These are phyloP conservation scores for Hymenoscyphus linearis DNA, from an alignment of 2,329 filamentous ascomycete genomes.

Conservation along the genomic window DNA sequence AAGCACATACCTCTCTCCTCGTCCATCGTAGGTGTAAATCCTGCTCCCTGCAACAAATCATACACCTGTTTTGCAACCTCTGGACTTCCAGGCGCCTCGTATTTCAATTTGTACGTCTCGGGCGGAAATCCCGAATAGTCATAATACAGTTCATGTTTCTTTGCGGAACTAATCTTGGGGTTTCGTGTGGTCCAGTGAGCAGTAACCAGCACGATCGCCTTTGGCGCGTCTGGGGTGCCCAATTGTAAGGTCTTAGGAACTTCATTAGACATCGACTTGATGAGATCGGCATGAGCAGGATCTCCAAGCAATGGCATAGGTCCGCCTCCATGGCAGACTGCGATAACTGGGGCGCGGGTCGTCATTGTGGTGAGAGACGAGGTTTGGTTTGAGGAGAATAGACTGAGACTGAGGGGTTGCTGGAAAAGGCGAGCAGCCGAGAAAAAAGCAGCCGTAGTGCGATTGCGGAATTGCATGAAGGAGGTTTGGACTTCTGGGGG, in stretches of 20 bases:
- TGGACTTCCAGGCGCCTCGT: conserved; percentile 51
- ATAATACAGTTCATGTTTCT: conserved; percentile 45
- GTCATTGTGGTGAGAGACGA: conserved; percentile 6
- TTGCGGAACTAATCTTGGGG: conserved; percentile 47
- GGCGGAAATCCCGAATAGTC: conserved; percentile 56
- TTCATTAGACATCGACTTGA: conserved; percentile 45
- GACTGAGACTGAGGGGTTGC: conserved; percentile 1
- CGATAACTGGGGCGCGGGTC: conserved; percentile 19
- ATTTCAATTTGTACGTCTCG: conserved; percentile 50
- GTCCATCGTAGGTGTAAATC: conserved; percentile 29
- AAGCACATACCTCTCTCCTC: conserved; percentile 18
- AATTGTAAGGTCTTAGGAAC: conserved; percentile 53
- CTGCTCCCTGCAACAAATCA: conserved; percentile 41
- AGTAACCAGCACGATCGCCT: conserved; percentile 69
- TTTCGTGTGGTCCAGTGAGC: conserved; percentile 65
- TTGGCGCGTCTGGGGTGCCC: conserved; percentile 49
- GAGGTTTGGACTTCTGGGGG: background rate
- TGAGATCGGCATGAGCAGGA: conserved; percentile 45
- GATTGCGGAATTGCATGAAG: conserved; percentile 14
- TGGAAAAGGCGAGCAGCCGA: conserved; percentile 8
- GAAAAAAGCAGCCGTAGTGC: conserved; percentile 10
- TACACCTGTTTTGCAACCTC: conserved; percentile 46
- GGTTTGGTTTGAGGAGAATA: conserved; percentile 1
- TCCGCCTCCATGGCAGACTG: conserved; percentile 33
- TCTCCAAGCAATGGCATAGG: conserved; percentile 55